Percentiles rank a stretch among this genome's conserved stretches.
phyloP scores from a whole-genome alignment of 2,329 filamentous ascomycete species.

The Aquanectria penicillioides region DNA sequence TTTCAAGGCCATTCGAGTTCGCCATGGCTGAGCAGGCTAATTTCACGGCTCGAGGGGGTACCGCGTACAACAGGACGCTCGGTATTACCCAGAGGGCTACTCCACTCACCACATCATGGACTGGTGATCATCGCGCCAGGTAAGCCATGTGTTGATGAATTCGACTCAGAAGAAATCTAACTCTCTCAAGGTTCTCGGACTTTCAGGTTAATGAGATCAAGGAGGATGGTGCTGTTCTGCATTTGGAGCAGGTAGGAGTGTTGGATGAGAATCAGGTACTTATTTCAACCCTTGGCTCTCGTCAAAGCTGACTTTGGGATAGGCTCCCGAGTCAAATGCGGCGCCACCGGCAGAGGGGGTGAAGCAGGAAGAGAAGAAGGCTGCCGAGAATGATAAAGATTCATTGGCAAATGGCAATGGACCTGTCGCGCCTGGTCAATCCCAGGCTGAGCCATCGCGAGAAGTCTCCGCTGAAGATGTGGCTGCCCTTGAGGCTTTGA shows the following conservation, averaged over 20 bases:
- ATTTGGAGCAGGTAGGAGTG: slow-evolving; percentile 65
- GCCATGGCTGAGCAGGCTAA: slow-evolving; percentile 46
- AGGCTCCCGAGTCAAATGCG: slow-evolving; percentile 28
- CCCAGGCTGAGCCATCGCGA: slow-evolving; percentile 31
- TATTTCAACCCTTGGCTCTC: neutral
- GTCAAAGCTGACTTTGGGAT: slow-evolving; percentile 19
- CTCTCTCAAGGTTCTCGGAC: slow-evolving; percentile 77
- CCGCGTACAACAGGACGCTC: slow-evolving; percentile 48
- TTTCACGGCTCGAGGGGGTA: slow-evolving; percentile 43
- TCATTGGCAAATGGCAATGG: slow-evolving; percentile 31
- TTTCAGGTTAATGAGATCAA: slow-evolving; percentile 92
- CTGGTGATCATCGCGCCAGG: slow-evolving; percentile 53
- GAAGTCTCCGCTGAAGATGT: slow-evolving; percentile 48
- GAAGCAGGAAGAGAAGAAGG: slow-evolving; percentile 28
- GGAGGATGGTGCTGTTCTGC: slow-evolving; percentile 78
- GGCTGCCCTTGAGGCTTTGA: slow-evolving; percentile 50
- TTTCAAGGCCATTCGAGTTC: neutral
- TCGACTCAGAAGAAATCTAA: slow-evolving; percentile 23
- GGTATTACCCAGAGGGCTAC: slow-evolving; percentile 54
- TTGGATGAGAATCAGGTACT: slow-evolving; percentile 32
- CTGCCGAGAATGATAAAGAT: slow-evolving; percentile 22
- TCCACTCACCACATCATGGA: slow-evolving; percentile 50
- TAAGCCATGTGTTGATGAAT: slow-evolving; percentile 29
- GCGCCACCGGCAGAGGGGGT: slow-evolving; percentile 16
- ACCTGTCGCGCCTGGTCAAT: slow-evolving; percentile 21